phyloP scores from a whole-genome alignment of 208 protist species.

The Trypanosomatidae sp. region DNA sequence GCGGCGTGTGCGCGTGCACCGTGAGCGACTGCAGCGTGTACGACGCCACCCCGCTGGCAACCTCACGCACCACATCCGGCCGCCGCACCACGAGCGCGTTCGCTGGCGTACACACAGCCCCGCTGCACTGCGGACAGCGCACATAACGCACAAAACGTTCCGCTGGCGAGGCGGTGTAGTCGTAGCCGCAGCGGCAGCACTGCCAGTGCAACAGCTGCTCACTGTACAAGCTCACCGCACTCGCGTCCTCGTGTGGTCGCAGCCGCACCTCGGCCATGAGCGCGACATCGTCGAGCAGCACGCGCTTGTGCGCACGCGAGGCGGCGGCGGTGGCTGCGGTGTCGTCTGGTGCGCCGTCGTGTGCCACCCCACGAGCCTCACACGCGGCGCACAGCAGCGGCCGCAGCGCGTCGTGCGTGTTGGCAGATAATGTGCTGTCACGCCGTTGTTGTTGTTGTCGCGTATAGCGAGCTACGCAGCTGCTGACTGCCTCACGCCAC shows the following conservation, averaged over 20 bases:
- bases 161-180: conserved; percentile 32
- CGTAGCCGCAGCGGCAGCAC: conserved; percentile 39
- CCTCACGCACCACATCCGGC: conserved; percentile 55
- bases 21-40: conserved; percentile 29
- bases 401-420: background rate
- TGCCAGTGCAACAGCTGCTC: conserved; percentile 38
- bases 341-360: conserved; percentile 22
- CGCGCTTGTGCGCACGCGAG: conserved; percentile 11
- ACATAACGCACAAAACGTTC: conserved; percentile 37
- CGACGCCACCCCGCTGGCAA: conserved; percentile 27
- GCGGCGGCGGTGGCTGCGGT: conserved; percentile 21
- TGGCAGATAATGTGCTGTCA: background rate
- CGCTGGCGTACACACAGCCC: conserved; percentile 14
- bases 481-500: conserved; percentile 46
- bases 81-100: conserved; percentile 58
- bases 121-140: conserved; percentile 61
- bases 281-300: conserved; percentile 23
- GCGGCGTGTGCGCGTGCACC: conserved; percentile 31
- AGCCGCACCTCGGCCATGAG: conserved; percentile 43
- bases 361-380: conserved; percentile 21
- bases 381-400: conserved; percentile 42
- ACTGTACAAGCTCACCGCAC: conserved; percentile 21
- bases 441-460: background rate
- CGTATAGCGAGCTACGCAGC: conserved; percentile 24
- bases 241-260: conserved; percentile 32